Evolutionary conservation across 345 rosid genomes (phyloP).

Genomic region (Melastoma malabathricum): DNA sequence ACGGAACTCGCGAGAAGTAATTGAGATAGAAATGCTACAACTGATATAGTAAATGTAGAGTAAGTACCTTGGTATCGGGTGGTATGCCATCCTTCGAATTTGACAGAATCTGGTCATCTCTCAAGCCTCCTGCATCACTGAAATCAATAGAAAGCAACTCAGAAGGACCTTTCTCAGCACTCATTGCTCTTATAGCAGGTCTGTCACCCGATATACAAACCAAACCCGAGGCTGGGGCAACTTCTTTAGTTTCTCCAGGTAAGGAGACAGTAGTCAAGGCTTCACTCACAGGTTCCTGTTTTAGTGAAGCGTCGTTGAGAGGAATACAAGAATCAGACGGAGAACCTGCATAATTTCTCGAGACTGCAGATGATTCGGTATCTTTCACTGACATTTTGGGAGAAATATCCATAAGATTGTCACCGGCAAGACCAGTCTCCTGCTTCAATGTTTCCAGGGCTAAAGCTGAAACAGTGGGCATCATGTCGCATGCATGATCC

Average conservation of each 20-base stretch:
- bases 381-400: slow-evolving; percentile 22
- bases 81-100: no score
- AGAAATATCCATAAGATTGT: slow-evolving; percentile 20
- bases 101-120: no score
- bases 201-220: no score
- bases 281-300: slow-evolving; percentile 21
- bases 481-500: slow-evolving; percentile 18
- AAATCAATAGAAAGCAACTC: no score
- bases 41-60: no score
- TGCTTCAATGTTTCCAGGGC: slow-evolving; percentile 46
- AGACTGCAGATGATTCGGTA: slow-evolving; percentile 25
- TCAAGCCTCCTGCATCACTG: no score
- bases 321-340: slow-evolving; percentile 25
- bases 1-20: no score
- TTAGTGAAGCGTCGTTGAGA: slow-evolving; percentile 23
- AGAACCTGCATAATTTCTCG: slow-evolving; percentile 25
- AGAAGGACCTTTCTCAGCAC: slow-evolving; percentile 5
- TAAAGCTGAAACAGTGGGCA: slow-evolving; percentile 23
- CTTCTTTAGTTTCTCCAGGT: no score
- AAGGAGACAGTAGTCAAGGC: background rate
- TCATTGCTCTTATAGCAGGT: slow-evolving; percentile 8
- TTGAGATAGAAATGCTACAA: no score
- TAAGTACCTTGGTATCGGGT: no score
- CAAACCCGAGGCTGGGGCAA: no score
- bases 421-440: slow-evolving; percentile 25